phyloP scores from a whole-genome alignment of 345 rosid species.

The Sisymbrium irio region DNA sequence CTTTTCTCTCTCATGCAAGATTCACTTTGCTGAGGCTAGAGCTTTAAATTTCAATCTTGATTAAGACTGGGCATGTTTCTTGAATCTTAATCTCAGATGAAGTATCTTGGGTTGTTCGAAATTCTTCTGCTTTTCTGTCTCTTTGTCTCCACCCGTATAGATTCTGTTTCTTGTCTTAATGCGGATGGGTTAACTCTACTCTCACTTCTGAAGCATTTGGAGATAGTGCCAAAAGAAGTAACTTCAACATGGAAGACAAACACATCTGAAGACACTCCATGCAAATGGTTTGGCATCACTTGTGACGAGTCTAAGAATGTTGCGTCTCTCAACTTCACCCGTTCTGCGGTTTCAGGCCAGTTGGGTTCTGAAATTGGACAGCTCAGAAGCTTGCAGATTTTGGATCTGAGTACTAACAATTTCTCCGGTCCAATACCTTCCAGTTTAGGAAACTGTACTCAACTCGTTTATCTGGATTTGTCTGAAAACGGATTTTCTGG shows the following conservation, averaged over 20 bases:
- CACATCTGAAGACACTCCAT: slow-evolving; percentile 48
- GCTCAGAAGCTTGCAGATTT: slow-evolving; percentile 37
- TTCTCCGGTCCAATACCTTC: slow-evolving; percentile 54
- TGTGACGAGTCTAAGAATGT: slow-evolving; percentile 45
- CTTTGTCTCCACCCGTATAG: not conserved
- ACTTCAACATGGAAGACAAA: slow-evolving; percentile 48
- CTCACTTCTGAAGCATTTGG: slow-evolving; percentile 51
- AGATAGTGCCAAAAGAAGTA: slow-evolving; percentile 40
- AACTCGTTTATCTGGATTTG: slow-evolving; percentile 52
- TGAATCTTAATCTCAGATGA: slow-evolving; percentile 17
- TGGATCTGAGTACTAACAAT: slow-evolving; percentile 54
- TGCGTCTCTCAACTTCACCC: slow-evolving; percentile 45
- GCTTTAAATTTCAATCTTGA: slow-evolving; percentile 5
- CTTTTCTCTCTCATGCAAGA: not conserved
- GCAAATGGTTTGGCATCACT: slow-evolving; percentile 58
- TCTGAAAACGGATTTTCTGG: slow-evolving; percentile 57
- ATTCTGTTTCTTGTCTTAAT: slow-evolving; percentile 39
- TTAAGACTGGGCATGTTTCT: not conserved
- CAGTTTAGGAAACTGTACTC: slow-evolving; percentile 50
- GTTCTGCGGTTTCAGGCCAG: slow-evolving; percentile 50
- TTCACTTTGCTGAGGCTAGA: not conserved
- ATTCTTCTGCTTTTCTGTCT: slow-evolving; percentile 7
- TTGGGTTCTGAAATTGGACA: slow-evolving; percentile 54
- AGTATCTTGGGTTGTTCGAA: slow-evolving; percentile 2
- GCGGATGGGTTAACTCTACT: slow-evolving; percentile 51